phyloP scores from a whole-genome alignment of 208 protist species.

The Leishmania aethiopica region DNA sequence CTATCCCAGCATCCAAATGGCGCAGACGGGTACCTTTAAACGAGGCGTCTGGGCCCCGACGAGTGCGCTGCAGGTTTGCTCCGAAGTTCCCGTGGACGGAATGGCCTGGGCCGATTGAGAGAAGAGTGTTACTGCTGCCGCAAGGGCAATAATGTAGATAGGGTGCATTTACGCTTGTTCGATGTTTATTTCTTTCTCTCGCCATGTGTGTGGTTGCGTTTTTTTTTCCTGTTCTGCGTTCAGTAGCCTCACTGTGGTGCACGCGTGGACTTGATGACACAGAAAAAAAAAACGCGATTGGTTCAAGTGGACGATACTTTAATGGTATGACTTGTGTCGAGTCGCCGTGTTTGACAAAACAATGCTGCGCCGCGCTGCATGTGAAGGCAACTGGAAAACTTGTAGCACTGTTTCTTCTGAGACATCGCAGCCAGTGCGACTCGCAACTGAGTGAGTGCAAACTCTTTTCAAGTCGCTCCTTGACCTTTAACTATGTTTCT shows the following conservation, averaged over 20 bases:
- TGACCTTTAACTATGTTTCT: neutral
- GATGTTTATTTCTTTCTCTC: slow-evolving; percentile 5
- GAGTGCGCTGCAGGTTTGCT: slow-evolving; percentile 62
- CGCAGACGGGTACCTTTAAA: slow-evolving; percentile 73
- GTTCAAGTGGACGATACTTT: neutral
- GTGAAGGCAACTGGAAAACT: neutral
- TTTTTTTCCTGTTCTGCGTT: slow-evolving; percentile 10
- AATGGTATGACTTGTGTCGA: neutral
- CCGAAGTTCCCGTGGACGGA: slow-evolving; percentile 43
- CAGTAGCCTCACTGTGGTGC: neutral
- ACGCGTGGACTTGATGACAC: neutral
- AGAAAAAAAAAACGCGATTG: neutral
- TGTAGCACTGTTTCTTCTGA: no score
- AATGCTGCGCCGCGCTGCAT: neutral
- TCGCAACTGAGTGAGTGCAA: neutral
- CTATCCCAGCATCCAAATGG: slow-evolving; percentile 69
- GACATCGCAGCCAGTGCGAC: neutral
- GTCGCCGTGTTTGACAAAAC: neutral
- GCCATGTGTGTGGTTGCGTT: neutral
- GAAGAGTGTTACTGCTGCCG: neutral
- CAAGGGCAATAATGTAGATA: neutral
- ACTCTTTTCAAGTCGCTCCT: neutral
- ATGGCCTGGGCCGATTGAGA: slow-evolving; percentile 36
- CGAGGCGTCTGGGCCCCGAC: slow-evolving; percentile 78
- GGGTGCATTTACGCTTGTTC: slow-evolving; percentile 2